These are phyloP conservation scores for Cadophora malorum DNA, from an alignment of 2,329 filamentous ascomycete genomes.

Conservation along the genomic window DNA sequence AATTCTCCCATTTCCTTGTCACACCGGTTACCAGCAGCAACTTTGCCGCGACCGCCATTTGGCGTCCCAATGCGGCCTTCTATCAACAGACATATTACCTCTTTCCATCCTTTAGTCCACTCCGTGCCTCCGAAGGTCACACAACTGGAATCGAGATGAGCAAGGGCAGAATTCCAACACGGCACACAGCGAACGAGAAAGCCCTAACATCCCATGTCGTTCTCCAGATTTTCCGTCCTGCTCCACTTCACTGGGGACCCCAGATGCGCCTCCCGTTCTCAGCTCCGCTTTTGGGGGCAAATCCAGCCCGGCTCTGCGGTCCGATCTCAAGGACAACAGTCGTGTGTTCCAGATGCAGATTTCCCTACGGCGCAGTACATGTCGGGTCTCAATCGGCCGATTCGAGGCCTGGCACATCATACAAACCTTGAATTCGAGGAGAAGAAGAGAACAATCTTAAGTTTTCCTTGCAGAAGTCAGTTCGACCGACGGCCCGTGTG, in stretches of 20 bases:
- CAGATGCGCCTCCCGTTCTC: conserved; percentile 16
- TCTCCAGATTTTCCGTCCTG: conserved; percentile 14
- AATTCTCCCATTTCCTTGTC: background rate
- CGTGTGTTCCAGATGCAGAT: conserved; percentile 19
- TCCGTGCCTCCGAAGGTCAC: conserved; percentile 2
- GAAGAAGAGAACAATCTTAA: background rate
- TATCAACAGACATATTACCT: conserved; percentile 1
- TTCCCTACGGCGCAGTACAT: conserved; percentile 17
- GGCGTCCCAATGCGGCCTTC: conserved; percentile 1
- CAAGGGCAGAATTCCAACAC: background rate
- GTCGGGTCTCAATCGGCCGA: conserved; percentile 14
- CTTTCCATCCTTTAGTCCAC: background rate
- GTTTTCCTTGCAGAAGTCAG: no score
- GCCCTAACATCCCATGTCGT: background rate
- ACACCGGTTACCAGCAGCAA: conserved; percentile 13
- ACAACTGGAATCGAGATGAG: background rate
- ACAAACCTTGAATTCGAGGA: background rate
- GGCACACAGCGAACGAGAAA: background rate
- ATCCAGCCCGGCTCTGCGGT: conserved; percentile 16
- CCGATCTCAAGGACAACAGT: conserved; percentile 13
- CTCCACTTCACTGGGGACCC: conserved; percentile 14
- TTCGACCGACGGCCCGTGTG: conserved; percentile 12
- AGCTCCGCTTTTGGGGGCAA: conserved; percentile 4
- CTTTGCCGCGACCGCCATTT: conserved; percentile 7
- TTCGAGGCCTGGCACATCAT: background rate